These are phyloP conservation scores for Russula ochroleuca DNA, from an alignment of 768 basidiomycete species.

Conservation along the genomic window DNA sequence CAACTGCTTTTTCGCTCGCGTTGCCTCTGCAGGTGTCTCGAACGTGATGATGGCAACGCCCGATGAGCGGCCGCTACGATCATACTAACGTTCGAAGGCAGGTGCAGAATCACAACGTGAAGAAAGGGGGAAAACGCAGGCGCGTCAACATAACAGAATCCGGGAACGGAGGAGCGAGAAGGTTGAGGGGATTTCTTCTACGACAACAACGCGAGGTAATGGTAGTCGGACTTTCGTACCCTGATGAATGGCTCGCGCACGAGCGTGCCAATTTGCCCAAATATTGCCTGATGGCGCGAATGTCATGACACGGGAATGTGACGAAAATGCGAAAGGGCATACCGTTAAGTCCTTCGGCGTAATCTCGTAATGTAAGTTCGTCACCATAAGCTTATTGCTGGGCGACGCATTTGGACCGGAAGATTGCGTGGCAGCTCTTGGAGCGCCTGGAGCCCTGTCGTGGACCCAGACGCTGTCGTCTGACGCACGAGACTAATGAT, in stretches of 20 bases:
- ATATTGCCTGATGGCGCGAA: slow-evolving; percentile 57
- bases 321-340: slow-evolving; percentile 33
- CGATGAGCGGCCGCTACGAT: slow-evolving; percentile 88
- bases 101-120: slow-evolving; percentile 34
- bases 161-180: slow-evolving; percentile 38
- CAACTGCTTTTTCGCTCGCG: slow-evolving; percentile 76
- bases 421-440: not conserved
- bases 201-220: slow-evolving; percentile 49
- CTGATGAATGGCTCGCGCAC: slow-evolving; percentile 89
- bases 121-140: slow-evolving; percentile 15
- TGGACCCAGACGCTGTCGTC: slow-evolving; percentile 21
- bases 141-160: slow-evolving; percentile 24
- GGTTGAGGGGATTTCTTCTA: slow-evolving; percentile 50
- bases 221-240: slow-evolving; percentile 64
- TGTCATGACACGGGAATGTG: not conserved
- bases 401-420: not conserved
- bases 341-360: slow-evolving; percentile 86
- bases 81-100: slow-evolving; percentile 66
- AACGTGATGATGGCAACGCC: slow-evolving; percentile 78
- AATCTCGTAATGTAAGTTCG: slow-evolving; percentile 90
- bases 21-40: slow-evolving; percentile 74
- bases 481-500: slow-evolving; percentile 20
- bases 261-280: slow-evolving; percentile 89
- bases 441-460: slow-evolving; percentile 19
- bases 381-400: slow-evolving; percentile 56